Evolutionary conservation across 805 yeast genomes (phyloP).

Genomic region (Lipomyces lipofer): DNA sequence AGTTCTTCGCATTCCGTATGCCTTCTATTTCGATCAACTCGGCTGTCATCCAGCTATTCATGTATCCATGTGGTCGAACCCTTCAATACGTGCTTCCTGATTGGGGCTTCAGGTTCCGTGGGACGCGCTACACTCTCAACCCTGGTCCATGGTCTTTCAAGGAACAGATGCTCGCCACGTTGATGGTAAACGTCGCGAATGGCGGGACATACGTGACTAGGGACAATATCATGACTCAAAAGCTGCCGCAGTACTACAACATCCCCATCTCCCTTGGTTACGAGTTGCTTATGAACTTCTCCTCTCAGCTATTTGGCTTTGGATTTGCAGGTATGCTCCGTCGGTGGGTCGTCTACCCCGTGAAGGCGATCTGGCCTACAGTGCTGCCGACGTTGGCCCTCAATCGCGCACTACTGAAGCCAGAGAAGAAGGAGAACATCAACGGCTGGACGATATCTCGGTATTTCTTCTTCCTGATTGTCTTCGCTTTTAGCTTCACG

Average conservation of each 20-base stretch:
- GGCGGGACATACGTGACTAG: slow-evolving; percentile 22
- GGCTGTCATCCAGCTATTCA: slow-evolving; percentile 58
- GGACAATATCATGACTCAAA: slow-evolving; percentile 42
- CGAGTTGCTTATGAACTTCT: slow-evolving; percentile 51
- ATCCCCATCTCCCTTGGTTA: slow-evolving; percentile 44
- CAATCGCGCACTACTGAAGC: slow-evolving; percentile 47
- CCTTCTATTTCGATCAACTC: slow-evolving; percentile 55
- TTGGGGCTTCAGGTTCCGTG: slow-evolving; percentile 45
- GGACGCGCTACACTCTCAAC: slow-evolving; percentile 45
- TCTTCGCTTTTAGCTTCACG: slow-evolving; percentile 45
- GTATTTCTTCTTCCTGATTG: slow-evolving; percentile 49
- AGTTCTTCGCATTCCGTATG: slow-evolving; percentile 55
- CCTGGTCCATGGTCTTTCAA: slow-evolving; percentile 65
- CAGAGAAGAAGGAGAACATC: slow-evolving; percentile 48
- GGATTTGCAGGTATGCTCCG: slow-evolving; percentile 66
- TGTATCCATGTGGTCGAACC: slow-evolving; percentile 59
- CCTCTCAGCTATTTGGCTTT: slow-evolving; percentile 66
- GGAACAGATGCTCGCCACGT: slow-evolving; percentile 64
- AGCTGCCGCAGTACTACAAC: slow-evolving; percentile 28
- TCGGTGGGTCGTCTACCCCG: slow-evolving; percentile 62
- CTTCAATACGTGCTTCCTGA: slow-evolving; percentile 52
- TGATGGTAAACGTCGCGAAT: slow-evolving; percentile 35
- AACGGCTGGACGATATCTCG: slow-evolving; percentile 64
- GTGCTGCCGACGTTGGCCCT: slow-evolving; percentile 61
- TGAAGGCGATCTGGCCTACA: slow-evolving; percentile 70